Evolutionary conservation across 495 filamentous ascomycete genomes (phyloP), one percentile per base, ranked within the genome.

Genomic region (Mytilinidion resinicola): DNA sequence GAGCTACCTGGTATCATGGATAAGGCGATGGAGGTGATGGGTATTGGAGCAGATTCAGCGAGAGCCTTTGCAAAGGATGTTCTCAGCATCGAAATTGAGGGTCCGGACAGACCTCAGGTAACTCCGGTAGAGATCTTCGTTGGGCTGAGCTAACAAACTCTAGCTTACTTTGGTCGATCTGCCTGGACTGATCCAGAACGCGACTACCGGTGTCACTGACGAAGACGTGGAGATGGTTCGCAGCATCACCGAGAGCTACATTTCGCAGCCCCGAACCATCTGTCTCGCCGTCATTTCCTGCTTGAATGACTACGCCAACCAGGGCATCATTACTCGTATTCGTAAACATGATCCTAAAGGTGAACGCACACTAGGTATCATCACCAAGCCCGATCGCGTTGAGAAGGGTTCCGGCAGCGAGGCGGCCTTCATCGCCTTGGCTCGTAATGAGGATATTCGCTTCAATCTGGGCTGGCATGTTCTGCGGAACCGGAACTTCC

Each of bases 51-150:
- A 4, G 41, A 17, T 20, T 56, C 15, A 17, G 44, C 39, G 9
- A 59, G 47, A 36, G 65, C 74, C 0, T 84, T 86, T 58, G 77
- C 80, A 0, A 74, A 78, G 38, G 83, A 88, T 57, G 72, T 87
- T 5, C 73, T 89, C 3, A 79, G 80, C 49, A 71, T 90, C 49
- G 79, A 85, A 50, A 81, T 88, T 5, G 69, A 62, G 0, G 80
- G 79, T 0, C 85, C 85, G 0, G 70, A 74, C 19, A 64, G 78
- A 34, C 79, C 80, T 1, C 79, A 86, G n/a, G n/a, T n/a, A n/a
- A n/a, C n/a, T n/a, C n/a, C n/a, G n/a, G n/a, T n/a, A n/a, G n/a
- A n/a, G n/a, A n/a, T n/a, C n/a, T n/a, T n/a, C n/a, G n/a, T n/a
- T n/a, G n/a, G n/a, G n/a, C n/a, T n/a, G n/a, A n/a, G n/a, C n/a